A percentile compares a stretch with the other conserved stretches of the same genome.
Conservation (phyloP, 1,284 basidiomycete species). For the Ceratobasidium theobromae region DNA sequence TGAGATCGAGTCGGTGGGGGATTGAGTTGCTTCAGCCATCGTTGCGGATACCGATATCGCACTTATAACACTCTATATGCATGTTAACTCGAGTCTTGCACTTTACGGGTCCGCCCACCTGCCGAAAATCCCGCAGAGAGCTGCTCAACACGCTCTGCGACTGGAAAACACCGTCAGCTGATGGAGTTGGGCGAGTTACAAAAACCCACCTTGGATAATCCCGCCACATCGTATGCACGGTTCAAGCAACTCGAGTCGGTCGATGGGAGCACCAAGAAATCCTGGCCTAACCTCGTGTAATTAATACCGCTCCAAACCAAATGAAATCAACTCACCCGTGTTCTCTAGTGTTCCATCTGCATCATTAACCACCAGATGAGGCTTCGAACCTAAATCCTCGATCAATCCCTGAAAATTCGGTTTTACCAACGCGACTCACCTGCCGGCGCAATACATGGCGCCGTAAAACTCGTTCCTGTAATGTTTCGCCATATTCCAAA, state of each 20-base stretch:
- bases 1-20: background rate
- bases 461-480: conserved; percentile 2
- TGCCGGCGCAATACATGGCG: background rate
- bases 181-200: too few species aligned
- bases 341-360: conserved; percentile 4
- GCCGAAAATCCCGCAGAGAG: background rate
- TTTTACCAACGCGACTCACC: background rate
- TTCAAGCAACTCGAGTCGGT: conserved; percentile 1
- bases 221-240: background rate
- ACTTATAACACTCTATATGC: conserved; percentile 15
- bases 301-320: background rate
- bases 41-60: conserved; percentile 16
- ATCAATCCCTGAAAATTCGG: background rate
- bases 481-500: conserved; percentile 17
- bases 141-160: conserved; percentile 5
- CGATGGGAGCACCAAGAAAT: conserved; percentile 11
- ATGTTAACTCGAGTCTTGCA: background rate
- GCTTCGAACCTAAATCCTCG: background rate
- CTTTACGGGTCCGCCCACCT: background rate
- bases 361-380: background rate
- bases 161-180: background rate
- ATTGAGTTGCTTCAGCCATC: background rate
- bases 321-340: background rate
- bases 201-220: background rate
- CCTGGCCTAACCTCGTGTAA: background rate